A percentile compares a stretch with the other conserved stretches of the same genome.
phyloP scores from a whole-genome alignment of 148 eudicot species.

The Camellia sinensis region DNA sequence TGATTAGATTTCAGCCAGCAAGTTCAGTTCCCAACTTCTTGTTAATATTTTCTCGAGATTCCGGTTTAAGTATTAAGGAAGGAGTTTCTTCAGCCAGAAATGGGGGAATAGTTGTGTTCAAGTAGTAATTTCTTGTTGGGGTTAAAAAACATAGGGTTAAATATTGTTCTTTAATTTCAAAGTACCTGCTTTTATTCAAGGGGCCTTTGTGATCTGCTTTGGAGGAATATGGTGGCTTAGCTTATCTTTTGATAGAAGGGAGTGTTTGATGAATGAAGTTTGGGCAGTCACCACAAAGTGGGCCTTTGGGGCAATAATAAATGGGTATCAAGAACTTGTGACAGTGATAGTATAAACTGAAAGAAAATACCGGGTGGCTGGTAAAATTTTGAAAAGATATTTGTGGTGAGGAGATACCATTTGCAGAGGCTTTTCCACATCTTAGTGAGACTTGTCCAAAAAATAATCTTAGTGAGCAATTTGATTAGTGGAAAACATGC shows the following conservation, averaged over 20 bases:
- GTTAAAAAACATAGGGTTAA: too few species aligned
- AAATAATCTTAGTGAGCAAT: background rate
- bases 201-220: too few species aligned
- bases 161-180: too few species aligned
- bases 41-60: too few species aligned
- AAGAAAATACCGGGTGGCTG: background rate
- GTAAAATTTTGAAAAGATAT: background rate
- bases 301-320: background rate
- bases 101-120: background rate
- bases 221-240: background rate
- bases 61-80: background rate
- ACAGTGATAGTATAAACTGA: background rate
- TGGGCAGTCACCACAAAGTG: background rate
- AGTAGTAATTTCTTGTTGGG: background rate
- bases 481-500: background rate
- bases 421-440: background rate
- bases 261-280: background rate
- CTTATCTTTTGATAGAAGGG: background rate
- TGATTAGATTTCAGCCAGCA: background rate
- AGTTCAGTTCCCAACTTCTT: too few species aligned
- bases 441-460: background rate
- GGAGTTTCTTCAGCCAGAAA: background rate
- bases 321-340: background rate
- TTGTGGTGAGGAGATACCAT: background rate
- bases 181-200: background rate